Evolutionary conservation across 257 asterid genomes (phyloP).

Genomic region (Coffea canephora): DNA sequence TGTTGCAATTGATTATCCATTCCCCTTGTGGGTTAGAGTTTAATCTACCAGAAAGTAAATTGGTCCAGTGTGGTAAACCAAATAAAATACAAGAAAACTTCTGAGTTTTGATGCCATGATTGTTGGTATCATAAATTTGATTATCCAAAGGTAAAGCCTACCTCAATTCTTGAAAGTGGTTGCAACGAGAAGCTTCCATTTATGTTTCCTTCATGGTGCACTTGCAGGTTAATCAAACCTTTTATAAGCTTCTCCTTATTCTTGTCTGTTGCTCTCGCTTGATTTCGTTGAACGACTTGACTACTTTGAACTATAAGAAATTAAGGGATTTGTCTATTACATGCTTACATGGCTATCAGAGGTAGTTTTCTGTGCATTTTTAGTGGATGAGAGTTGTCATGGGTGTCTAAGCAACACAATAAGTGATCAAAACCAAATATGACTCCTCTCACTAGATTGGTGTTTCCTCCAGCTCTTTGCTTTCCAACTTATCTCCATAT

Average conservation of each 20-base stretch:
- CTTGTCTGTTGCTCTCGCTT: neutral
- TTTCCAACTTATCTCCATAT: too few relatives aligned
- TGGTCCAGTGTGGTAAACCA: neutral
- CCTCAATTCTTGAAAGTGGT: neutral
- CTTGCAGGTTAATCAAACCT: slow-evolving; percentile 9
- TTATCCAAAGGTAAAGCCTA: neutral
- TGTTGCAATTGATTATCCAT: neutral
- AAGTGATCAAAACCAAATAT: neutral
- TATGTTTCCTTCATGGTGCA: slow-evolving; percentile 15
- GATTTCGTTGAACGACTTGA: neutral
- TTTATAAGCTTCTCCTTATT: slow-evolving; percentile 9
- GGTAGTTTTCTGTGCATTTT: neutral
- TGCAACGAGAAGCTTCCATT: slow-evolving; percentile 3
- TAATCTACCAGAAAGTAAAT: neutral
- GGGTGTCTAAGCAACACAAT: neutral
- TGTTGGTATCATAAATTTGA: neutral
- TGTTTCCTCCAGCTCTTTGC: neutral
- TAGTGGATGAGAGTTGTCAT: neutral
- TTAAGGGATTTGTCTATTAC: neutral
- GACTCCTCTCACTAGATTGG: neutral
- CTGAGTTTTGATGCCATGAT: neutral
- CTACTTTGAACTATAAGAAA: neutral
- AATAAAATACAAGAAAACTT: neutral
- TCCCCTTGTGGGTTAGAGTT: neutral
- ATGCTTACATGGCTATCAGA: neutral